Evolutionary conservation across 2,329 filamentous ascomycete species (phyloP).

Genomic region (Aspergillus sp.): DNA sequence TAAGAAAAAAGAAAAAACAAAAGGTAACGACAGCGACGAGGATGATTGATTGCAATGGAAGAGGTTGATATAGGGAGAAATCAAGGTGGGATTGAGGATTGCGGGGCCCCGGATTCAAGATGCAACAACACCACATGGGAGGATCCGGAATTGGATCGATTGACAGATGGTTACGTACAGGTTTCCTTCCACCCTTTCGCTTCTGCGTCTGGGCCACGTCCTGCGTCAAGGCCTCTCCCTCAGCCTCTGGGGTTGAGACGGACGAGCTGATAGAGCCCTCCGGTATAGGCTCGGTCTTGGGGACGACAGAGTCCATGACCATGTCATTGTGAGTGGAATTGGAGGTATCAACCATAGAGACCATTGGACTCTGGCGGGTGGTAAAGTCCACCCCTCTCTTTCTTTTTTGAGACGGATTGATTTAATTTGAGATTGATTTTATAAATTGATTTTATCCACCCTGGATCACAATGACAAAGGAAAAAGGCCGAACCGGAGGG

Average conservation of each 20-base stretch:
- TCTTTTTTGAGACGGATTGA: not conserved
- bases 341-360: constrained; percentile 40
- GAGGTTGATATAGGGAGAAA: not conserved
- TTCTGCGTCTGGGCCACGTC: constrained; percentile 62
- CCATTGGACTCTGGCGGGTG: constrained; percentile 26
- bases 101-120: constrained; percentile 25
- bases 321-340: constrained; percentile 36
- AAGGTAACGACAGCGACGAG: not conserved
- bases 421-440: too few species aligned
- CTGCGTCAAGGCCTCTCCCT: constrained; percentile 35
- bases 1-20: constrained; percentile 3
- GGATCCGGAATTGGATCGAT: not conserved
- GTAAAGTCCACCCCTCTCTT: not conserved
- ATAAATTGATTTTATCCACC: too few species aligned
- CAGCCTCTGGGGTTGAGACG: constrained; percentile 44
- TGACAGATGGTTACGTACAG: constrained; percentile 56
- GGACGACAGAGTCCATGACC: constrained; percentile 35
- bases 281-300: constrained; percentile 37
- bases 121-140: constrained; percentile 3
- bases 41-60: not conserved
- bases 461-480: constrained; percentile 6
- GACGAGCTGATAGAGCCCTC: constrained; percentile 41
- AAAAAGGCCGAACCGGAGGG: not conserved
- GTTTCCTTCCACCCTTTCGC: constrained; percentile 95
- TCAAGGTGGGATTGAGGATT: constrained; percentile 11